Evolutionary conservation across 1,284 basidiomycete species (phyloP).

Genomic region (Cutaneotrichosporon dermatis): DNA sequence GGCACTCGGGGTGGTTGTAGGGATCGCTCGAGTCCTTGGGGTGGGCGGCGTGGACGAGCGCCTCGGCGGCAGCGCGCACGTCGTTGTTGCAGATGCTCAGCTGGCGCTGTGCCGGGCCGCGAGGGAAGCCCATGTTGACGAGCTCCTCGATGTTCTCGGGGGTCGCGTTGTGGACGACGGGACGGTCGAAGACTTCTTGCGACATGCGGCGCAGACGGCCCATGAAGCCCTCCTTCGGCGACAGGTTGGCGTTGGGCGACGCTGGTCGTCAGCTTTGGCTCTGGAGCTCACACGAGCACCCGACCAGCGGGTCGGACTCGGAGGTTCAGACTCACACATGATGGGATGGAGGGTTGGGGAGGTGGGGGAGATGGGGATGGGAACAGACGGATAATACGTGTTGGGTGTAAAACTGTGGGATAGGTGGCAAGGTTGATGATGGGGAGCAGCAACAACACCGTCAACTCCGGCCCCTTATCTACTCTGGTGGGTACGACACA

Average conservation of each 20-base stretch:
- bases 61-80: constrained; percentile 13
- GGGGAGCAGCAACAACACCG: no score
- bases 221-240: constrained; percentile 9
- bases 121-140: constrained; percentile 18
- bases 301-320: no score
- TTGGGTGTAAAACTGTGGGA: no score
- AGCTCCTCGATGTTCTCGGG: constrained; percentile 14
- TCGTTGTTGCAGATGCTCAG: constrained; percentile 7
- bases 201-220: constrained; percentile 13
- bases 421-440: no score
- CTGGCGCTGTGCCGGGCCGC: constrained; percentile 10
- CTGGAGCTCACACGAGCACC: neutral
- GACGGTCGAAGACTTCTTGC: neutral
- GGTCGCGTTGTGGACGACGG: neutral
- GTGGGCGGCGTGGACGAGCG: constrained; percentile 18
- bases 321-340: no score
- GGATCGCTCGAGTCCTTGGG: constrained; percentile 36
- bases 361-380: no score
- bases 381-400: no score
- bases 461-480: no score
- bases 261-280: neutral
- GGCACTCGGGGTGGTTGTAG: constrained; percentile 33
- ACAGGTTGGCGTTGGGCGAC: neutral
- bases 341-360: no score
- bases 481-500: no score